These are phyloP conservation scores for Fraxinus dipetala DNA, from an alignment of 305 asterid species.

Conservation along the genomic window DNA sequence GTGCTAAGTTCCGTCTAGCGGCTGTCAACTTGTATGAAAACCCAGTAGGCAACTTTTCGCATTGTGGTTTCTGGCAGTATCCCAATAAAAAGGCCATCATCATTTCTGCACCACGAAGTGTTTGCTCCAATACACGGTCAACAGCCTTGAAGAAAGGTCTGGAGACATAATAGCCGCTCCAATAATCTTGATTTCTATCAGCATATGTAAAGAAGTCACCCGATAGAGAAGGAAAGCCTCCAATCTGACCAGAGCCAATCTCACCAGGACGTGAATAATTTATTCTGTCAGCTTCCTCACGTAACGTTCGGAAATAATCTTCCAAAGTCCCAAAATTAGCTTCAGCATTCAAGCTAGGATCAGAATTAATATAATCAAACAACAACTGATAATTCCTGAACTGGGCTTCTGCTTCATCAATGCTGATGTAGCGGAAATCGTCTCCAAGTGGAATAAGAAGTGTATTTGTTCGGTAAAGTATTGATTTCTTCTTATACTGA, in stretches of 20 bases:
- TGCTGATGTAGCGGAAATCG: slow-evolving; percentile 89
- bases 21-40: slow-evolving; percentile 85
- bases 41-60: slow-evolving; percentile 82
- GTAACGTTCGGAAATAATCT: slow-evolving; percentile 75
- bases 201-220: slow-evolving; percentile 97
- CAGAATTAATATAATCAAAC: slow-evolving; percentile 85
- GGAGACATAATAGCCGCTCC: slow-evolving; percentile 99
- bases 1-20: slow-evolving; percentile 86
- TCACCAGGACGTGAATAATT: slow-evolving; percentile 69
- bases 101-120: slow-evolving; percentile 89
- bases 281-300: slow-evolving; percentile 79
- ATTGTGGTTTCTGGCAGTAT: slow-evolving; percentile 75
- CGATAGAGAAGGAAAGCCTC: slow-evolving; percentile 86
- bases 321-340: slow-evolving; percentile 91
- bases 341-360: slow-evolving; percentile 83
- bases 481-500: slow-evolving; percentile 87
- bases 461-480: slow-evolving; percentile 89
- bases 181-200: slow-evolving; percentile 89
- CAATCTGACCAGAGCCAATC: slow-evolving; percentile 79
- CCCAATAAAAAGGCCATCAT: slow-evolving; percentile 89
- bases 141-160: slow-evolving; percentile 98
- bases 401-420: slow-evolving; percentile 99
- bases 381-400: slow-evolving; percentile 85
- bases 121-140: slow-evolving; percentile 90
- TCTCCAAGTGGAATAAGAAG: slow-evolving; percentile 95